phyloP scores from a whole-genome alignment of 352 stramenopile species.

The Globisporangium iwayamae region DNA sequence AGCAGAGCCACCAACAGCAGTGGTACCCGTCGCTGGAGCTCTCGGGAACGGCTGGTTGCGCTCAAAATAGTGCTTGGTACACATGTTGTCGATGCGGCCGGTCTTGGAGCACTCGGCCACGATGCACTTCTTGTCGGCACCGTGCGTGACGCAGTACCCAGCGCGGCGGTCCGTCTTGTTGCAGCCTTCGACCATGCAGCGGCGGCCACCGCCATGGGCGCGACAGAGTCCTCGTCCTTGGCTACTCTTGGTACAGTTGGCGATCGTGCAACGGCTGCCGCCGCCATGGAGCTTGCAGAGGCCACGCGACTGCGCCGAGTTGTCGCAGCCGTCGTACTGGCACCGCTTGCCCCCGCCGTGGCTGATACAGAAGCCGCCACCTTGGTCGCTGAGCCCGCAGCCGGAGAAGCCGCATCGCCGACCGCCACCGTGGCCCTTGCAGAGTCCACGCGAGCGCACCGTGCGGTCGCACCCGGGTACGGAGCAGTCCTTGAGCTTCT shows the following conservation, averaged over 20 bases:
- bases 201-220: slow-evolving; percentile 75
- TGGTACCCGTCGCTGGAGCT: background rate
- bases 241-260: slow-evolving; percentile 84
- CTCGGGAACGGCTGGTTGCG: slow-evolving; percentile 41
- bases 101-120: slow-evolving; percentile 81
- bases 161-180: slow-evolving; percentile 80
- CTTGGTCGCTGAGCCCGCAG: slow-evolving; percentile 74
- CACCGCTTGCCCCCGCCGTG: slow-evolving; percentile 83
- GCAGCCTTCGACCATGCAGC: slow-evolving; percentile 82
- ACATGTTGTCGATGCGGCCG: slow-evolving; percentile 78
- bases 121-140: slow-evolving; percentile 79
- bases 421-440: slow-evolving; percentile 76
- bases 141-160: slow-evolving; percentile 78
- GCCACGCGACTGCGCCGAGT: slow-evolving; percentile 78
- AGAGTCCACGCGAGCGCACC: slow-evolving; percentile 73
- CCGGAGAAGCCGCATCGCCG: slow-evolving; percentile 63
- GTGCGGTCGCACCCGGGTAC: slow-evolving; percentile 69
- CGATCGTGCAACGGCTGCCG: slow-evolving; percentile 71
- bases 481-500: slow-evolving; percentile 84
- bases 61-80: slow-evolving; percentile 85
- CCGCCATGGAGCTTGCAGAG: slow-evolving; percentile 81
- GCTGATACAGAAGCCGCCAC: slow-evolving; percentile 78
- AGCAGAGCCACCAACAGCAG: background rate
- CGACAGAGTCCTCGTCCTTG: slow-evolving; percentile 81
- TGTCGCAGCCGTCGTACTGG: slow-evolving; percentile 68